phyloP scores from a whole-genome alignment of 805 yeast species.

The Blastobotrys peoriensis region DNA sequence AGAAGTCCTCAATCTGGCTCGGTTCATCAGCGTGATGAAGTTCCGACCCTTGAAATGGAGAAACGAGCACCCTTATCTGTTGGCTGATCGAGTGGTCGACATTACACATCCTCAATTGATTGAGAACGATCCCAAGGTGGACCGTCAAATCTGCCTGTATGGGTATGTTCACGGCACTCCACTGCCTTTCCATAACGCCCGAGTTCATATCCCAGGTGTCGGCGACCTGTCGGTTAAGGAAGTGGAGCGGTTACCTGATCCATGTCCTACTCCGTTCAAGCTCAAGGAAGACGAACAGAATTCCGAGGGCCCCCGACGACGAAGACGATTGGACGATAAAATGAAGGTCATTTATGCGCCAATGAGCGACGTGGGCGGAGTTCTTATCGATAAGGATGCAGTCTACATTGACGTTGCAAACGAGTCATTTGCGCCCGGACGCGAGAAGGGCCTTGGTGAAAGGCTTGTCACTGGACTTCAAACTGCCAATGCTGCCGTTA shows the following conservation, averaged over 20 bases:
- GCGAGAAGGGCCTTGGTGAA: constrained; percentile 80
- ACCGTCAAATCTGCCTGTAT: constrained; percentile 83
- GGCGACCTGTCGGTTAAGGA: constrained; percentile 77
- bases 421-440: constrained; percentile 50
- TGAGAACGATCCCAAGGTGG: constrained; percentile 73
- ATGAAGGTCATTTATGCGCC: constrained; percentile 96
- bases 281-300: constrained; percentile 73
- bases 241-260: constrained; percentile 91
- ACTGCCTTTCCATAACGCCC: constrained; percentile 56
- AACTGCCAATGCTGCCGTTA: constrained; percentile 54
- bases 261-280: constrained; percentile 95
- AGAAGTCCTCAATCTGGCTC: constrained; percentile 82
- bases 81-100: constrained; percentile 89
- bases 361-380: constrained; percentile 99
- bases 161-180: constrained; percentile 97
- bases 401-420: constrained; percentile 82
- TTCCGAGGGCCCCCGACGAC: constrained; percentile 45
- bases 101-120: constrained; percentile 85
- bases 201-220: constrained; percentile 90
- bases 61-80: constrained; percentile 91
- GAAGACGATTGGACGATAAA: constrained; percentile 89
- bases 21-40: constrained; percentile 95
- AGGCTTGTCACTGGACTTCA: constrained; percentile 77
- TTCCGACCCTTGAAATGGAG: constrained; percentile 99
- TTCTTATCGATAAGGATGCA: constrained; percentile 93